Base-by-base conservation (phyloP, 192 early-diverging fungal genomes). In the Diversispora eburnea region DNA sequence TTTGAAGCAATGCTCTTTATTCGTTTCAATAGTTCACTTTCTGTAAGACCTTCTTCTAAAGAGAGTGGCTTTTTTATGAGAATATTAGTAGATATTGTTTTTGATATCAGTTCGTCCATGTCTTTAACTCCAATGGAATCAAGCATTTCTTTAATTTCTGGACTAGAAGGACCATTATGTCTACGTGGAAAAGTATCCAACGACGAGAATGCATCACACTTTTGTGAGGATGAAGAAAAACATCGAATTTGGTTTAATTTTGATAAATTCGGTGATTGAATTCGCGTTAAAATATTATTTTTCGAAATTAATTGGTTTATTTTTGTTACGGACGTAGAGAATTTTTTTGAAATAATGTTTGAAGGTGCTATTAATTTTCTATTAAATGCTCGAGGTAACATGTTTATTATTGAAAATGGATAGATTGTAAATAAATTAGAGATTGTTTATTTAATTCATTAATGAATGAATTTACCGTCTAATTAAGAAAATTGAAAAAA, bases 21-120 rank as follows among this genome's bases (percentile, higher is more conserved):
- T 46, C 89, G 83, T 47, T 87, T 88, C 52, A 99, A 78, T n/a
- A 94, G 87, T 80, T 98, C 93, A 56, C 86, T 85, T 82, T 99
- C 98, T 3, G 95, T 77, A 39, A 94, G 82, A 73, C 88, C 85
- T 22, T 91, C 86, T 55, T 91, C 89, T 43, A 99, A 88, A 43
- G 84, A 77, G 63, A 98, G 87, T 8, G 87, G 78, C 60, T 87
- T 81, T 45, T 88, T 76, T 55, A 93, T 88, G 17, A 88, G 86
- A 78, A 99, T 98, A 58, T 84, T 79, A 13, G 82, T 75, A 54
- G 98, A 96, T 39, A 99, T 90, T 15, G 95, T 91, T 75, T 91
- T 91, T 41, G 83, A 77, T 12, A 96, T 83, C 79, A 99, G 84
- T 39, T 93, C 90, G 73, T 95, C 92, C 73, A 99, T 80, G 25